Conservation (phyloP, 2,329 filamentous ascomycete species). For the Periglandula ipomoeae region DNA sequence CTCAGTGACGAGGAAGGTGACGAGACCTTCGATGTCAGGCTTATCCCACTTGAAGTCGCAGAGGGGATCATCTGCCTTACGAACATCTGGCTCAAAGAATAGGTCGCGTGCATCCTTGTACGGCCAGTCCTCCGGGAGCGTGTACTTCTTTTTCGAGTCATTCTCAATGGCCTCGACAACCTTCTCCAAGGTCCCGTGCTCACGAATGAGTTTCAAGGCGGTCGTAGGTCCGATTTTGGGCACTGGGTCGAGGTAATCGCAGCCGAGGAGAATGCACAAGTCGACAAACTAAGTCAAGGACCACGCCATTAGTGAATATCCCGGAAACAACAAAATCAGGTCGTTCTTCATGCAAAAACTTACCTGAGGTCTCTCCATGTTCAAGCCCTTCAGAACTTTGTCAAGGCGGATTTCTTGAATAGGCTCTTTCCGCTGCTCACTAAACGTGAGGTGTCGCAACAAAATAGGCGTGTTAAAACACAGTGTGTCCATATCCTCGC, state of each 20-base stretch:
- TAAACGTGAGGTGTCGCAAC: constrained; percentile 88
- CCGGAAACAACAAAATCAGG: background rate
- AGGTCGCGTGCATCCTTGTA: constrained; percentile 84
- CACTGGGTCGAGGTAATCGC: constrained; percentile 94
- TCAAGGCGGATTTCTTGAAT: constrained; percentile 91
- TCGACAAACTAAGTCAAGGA: constrained; percentile 68
- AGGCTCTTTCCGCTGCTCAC: constrained; percentile 93
- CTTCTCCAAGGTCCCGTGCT: constrained; percentile 79
- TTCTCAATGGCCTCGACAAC: constrained; percentile 74
- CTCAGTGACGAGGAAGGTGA: constrained; percentile 83
- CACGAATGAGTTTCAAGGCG: constrained; percentile 86
- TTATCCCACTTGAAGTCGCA: constrained; percentile 98
- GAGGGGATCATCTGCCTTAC: constrained; percentile 68
- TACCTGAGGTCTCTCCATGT: constrained; percentile 82
- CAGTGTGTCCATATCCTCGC: constrained; percentile 97
- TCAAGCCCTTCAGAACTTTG: constrained; percentile 75
- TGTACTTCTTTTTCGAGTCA: constrained; percentile 70
- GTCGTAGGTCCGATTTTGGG: constrained; percentile 90
- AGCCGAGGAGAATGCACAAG: constrained; percentile 92
- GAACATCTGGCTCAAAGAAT: constrained; percentile 87
- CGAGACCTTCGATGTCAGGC: constrained; percentile 80
- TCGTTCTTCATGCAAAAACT: constrained; percentile 4
- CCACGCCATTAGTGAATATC: constrained; percentile 7
- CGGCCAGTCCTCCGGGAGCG: constrained; percentile 92
- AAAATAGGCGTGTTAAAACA: constrained; percentile 92